Evolutionary conservation across 2,329 filamentous ascomycete species (phyloP), one percentile per base, ranked within the genome.

Genomic region (Aspergillus eucalypticola): DNA sequence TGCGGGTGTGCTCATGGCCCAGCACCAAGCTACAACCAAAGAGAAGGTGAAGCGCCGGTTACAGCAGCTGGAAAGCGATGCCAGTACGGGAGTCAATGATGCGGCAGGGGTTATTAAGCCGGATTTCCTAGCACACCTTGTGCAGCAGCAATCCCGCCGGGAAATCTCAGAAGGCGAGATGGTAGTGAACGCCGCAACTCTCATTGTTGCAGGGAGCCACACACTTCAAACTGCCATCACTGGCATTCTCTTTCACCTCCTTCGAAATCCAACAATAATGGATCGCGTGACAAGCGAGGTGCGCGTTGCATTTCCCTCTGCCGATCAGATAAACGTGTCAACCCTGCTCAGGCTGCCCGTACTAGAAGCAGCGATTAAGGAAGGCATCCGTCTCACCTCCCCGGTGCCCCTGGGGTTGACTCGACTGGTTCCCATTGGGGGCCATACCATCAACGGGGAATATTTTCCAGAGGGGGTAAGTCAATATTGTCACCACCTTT

Each of bases 181-280:
- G 41, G 41, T n/a, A 27, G 21, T 32, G 8, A 49, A 49, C 7
- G 46, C 32, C 5, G 29, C 35, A 2, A 53, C 32, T 1, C 15
- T 58, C 13, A 58, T 58, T 5, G 23, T 52, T 10, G 55, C 35
- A 13, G 55, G 55, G n/a, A 44, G 46, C 23, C 23, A 58, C 15
- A 58, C 55, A 7, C 35, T 35, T 2, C 27, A 29, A 8, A 51
- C 35, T 3, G 21, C 39, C 8, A 38, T 58, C 6, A 51, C 55
- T 13, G 55, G 46, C 2, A 39, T 58, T 32, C 7, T 58, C n/a
- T 25, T 27, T 35, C 46, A 17, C 13, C 55, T 58, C 15, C n/a
- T 41, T 15, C 17, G 32, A 8, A 19, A 41, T 21, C 23, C 55
- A 13, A 23, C 8, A 6, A 35, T 11, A 21, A 27, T 42, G 13